phyloP scores from a whole-genome alignment of 768 basidiomycete genomes.

The Rhizopogon vulgaris region DNA sequence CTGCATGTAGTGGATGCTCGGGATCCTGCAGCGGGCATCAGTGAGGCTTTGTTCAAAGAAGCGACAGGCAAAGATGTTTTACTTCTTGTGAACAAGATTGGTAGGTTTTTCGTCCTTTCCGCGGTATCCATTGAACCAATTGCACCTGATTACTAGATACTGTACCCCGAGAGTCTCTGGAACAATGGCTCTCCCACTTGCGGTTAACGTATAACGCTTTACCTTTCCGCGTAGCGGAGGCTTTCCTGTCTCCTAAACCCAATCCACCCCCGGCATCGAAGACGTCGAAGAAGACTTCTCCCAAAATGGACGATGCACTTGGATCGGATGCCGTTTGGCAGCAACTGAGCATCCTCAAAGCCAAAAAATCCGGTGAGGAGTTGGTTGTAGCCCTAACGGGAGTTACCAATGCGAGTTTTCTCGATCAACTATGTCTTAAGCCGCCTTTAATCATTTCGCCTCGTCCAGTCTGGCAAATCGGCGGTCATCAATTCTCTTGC shows the following conservation, averaged over 20 bases:
- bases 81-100: conserved; percentile 84
- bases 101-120: conserved; percentile 37
- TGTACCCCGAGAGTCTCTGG: conserved; percentile 70
- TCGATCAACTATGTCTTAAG: not conserved
- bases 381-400: conserved; percentile 77
- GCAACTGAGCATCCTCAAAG: conserved; percentile 41
- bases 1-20: conserved; percentile 80
- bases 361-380: conserved; percentile 39
- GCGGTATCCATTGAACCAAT: not conserved
- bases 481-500: conserved; percentile 77
- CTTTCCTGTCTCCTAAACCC: conserved; percentile 46
- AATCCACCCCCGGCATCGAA: conserved; percentile 26
- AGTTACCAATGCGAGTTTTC: conserved; percentile 63
- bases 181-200: conserved; percentile 61
- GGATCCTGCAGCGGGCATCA: conserved; percentile 72
- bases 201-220: conserved; percentile 56
- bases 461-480: conserved; percentile 73
- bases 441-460: not conserved
- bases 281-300: conserved; percentile 38
- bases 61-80: conserved; percentile 43
- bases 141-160: conserved; percentile 44
- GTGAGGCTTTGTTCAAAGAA: conserved; percentile 48
- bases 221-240: conserved; percentile 67
- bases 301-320: conserved; percentile 47
- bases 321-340: conserved; percentile 50